These are phyloP conservation scores for Trichophaea hybrida DNA, from an alignment of 2,329 filamentous ascomycete species.

Conservation along the genomic window DNA sequence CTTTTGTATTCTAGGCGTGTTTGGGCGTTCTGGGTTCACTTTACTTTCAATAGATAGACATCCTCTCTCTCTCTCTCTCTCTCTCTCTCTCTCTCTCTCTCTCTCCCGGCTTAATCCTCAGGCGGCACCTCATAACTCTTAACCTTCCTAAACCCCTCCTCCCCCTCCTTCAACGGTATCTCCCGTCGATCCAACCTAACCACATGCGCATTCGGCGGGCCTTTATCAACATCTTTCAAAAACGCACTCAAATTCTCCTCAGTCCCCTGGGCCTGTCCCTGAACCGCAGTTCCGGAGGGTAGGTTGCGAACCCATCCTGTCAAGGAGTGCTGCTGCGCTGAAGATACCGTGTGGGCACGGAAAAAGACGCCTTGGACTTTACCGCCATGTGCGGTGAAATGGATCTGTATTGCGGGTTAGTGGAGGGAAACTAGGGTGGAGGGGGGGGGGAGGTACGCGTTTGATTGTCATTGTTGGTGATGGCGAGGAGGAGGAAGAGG, in stretches of 20 bases:
- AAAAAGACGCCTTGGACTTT: constrained; percentile 41
- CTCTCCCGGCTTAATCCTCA: constrained; percentile 21
- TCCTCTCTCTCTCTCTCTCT: constrained; percentile 3
- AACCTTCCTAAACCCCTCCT: constrained; percentile 41
- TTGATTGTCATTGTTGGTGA: constrained; percentile 11
- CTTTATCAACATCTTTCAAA: constrained; percentile 58
- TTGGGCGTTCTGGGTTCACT: not conserved
- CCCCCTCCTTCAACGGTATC: constrained; percentile 50
- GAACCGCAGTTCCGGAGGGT: constrained; percentile 47
- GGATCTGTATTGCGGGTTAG: constrained; percentile 35
- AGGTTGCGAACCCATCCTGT: constrained; percentile 39
- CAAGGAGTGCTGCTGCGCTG: constrained; percentile 34
- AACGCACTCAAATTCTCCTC: constrained; percentile 52
- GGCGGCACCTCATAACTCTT: constrained; percentile 6
- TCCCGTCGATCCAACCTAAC: constrained; percentile 44
- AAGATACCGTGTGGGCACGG: constrained; percentile 34
- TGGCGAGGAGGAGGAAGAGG: not conserved
- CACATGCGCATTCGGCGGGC: constrained; percentile 58
- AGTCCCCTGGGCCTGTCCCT: constrained; percentile 74
- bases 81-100: not conserved
- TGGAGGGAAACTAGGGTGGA: not conserved
- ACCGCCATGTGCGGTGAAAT: constrained; percentile 48
- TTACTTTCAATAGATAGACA: not conserved
- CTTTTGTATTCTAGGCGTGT: not conserved
- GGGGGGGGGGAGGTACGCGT: constrained; percentile 6